These are phyloP conservation scores for Canavalia gladiata DNA, from an alignment of 306 rosid genomes.

Conservation along the genomic window DNA sequence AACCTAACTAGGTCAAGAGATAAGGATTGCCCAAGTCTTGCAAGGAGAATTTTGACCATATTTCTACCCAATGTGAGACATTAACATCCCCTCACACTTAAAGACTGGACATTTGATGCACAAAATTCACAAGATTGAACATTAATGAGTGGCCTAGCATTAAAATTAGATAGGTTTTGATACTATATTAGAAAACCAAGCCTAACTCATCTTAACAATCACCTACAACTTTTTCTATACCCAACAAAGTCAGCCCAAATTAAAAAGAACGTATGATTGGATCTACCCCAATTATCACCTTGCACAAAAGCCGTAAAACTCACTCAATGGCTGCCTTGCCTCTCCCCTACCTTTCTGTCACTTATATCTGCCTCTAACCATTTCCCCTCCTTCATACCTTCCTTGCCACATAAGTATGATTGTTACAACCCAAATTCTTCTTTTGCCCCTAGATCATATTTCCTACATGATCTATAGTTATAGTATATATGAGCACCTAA, in stretches of 20 bases:
- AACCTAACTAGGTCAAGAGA: too few relatives aligned
- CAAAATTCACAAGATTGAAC: too few relatives aligned
- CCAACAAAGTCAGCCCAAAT: not conserved
- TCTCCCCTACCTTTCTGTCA: not conserved
- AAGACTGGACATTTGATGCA: too few relatives aligned
- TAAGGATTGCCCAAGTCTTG: too few relatives aligned
- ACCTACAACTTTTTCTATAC: not conserved
- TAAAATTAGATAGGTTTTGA: too few relatives aligned
- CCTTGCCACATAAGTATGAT: not conserved
- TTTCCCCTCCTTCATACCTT: slow-evolving; percentile 11
- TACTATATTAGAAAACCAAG: too few relatives aligned
- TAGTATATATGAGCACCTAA: not conserved
- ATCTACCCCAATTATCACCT: too few relatives aligned
- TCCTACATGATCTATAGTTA: not conserved
- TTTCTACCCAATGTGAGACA: too few relatives aligned
- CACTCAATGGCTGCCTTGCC: not conserved
- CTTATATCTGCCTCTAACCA: not conserved
- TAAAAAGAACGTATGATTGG: not conserved
- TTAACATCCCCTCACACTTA: too few relatives aligned
- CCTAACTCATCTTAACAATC: not conserved
- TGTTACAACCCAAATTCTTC: not conserved
- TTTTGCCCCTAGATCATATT: not conserved
- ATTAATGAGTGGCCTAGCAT: too few relatives aligned
- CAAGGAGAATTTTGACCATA: too few relatives aligned
- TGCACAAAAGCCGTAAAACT: not conserved